Evolutionary conservation across 768 basidiomycete species (phyloP), one percentile per base, ranked within the genome.

Genomic region (Russula emetica): DNA sequence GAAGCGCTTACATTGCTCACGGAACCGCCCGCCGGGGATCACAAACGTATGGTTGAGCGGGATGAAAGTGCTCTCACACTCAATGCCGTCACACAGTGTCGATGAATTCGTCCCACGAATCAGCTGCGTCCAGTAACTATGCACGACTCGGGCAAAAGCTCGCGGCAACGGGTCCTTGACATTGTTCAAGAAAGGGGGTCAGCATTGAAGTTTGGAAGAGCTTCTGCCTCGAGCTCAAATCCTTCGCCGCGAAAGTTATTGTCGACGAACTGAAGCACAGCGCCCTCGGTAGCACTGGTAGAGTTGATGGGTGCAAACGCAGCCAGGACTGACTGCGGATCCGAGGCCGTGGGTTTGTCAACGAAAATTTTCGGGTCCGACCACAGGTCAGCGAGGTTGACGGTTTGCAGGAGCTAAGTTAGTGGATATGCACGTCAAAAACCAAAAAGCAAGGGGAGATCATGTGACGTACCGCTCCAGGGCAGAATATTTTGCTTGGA

Each of bases 11-110:
- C 91, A 93, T 71, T 89, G 88, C 72, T 92, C 90, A 68, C 89
- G 79, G 75, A 94, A 97, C 6, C 94, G 83, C 50, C 82, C 82
- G 71, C 94, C 94, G 7, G 95, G 94, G 42, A 97, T 82, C 26
- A 95, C 90, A 69, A 97, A 92, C 0, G 90, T 93, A 70, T 95
- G 83, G 70, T 97, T 97, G 54, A 97, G 78, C 2, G 94, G 93
- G 66, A 97, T 94, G 54, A 97, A 76, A 0, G 88, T 81, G 73
- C 92, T 90, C 74, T 92, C 89, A 72, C 94, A 98, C 32, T 73
- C 62, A 20, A 77, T 80, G 22, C 76, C 79, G 51, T 73, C 70
- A 72, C 92, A 97, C 10, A 93, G 72, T 0, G 81, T 78, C 1
- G 86, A 83, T 20, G 78, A 70, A 67, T 96, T 93, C 5, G 93